Evolutionary conservation across 257 asterid genomes (phyloP).

Genomic region (Dorcoceras hygrometricum): DNA sequence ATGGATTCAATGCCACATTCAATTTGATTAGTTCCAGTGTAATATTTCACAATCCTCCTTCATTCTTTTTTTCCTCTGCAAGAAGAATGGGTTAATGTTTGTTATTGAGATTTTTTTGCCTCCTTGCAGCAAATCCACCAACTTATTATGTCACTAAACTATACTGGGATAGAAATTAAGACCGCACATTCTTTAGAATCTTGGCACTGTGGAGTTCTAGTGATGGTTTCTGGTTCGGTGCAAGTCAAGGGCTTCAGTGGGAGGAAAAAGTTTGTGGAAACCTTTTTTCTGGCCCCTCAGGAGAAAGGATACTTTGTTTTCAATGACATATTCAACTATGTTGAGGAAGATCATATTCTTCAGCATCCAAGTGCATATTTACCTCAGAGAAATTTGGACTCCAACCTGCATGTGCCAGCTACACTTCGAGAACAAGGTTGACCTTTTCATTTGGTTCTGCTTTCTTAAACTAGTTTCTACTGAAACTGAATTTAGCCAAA

Average conservation of each 20-base stretch:
- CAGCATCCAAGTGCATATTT: slow-evolving; percentile 72
- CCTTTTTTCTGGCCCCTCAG: slow-evolving; percentile 97
- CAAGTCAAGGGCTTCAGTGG: slow-evolving; percentile 50
- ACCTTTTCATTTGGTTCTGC: slow-evolving; percentile 16
- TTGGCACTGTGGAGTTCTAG: slow-evolving; percentile 89
- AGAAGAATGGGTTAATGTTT: slow-evolving; percentile 14
- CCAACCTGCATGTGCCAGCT: slow-evolving; percentile 51
- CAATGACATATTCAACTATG: slow-evolving; percentile 84
- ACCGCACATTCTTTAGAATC: slow-evolving; percentile 92
- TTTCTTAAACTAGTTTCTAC: not conserved
- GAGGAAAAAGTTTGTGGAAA: slow-evolving; percentile 80
- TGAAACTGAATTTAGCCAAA: not conserved
- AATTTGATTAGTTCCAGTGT: slow-evolving; percentile 8
- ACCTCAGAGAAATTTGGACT: slow-evolving; percentile 57
- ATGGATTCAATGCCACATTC: slow-evolving; percentile 5
- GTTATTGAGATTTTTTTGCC: slow-evolving; percentile 13
- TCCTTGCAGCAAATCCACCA: slow-evolving; percentile 84
- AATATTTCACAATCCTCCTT: slow-evolving; percentile 8
- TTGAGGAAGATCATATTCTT: slow-evolving; percentile 64
- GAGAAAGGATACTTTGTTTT: slow-evolving; percentile 83
- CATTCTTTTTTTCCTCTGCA: slow-evolving; percentile 12
- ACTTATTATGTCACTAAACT: slow-evolving; percentile 70
- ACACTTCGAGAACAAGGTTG: slow-evolving; percentile 68
- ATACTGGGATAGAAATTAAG: slow-evolving; percentile 73
- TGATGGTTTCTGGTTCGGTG: slow-evolving; percentile 90